Evolutionary conservation across 1,284 basidiomycete genomes (phyloP).

Genomic region (Cutaneotrichosporon cutaneum): DNA sequence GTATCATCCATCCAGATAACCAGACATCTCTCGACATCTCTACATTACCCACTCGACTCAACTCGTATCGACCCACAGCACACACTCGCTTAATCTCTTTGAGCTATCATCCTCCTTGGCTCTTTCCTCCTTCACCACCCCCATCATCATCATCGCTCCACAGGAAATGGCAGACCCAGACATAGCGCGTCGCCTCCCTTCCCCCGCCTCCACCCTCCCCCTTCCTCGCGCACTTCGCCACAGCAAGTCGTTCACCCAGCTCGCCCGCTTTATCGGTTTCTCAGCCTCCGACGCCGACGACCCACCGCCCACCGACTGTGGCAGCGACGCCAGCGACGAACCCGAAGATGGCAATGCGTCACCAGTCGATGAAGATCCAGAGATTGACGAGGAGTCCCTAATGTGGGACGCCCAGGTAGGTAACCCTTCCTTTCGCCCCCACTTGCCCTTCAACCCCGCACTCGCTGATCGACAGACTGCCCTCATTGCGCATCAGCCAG

Average conservation of each 20-base stretch:
- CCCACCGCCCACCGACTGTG: neutral
- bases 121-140: neutral
- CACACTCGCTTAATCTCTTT: too few relatives aligned
- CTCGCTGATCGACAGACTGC: slow-evolving; percentile 33
- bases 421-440: neutral
- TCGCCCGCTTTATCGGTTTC: slow-evolving; percentile 28
- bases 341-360: slow-evolving; percentile 4
- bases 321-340: neutral
- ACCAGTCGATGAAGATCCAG: slow-evolving; percentile 11
- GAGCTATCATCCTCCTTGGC: neutral
- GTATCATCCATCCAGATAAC: too few relatives aligned
- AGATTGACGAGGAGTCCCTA: slow-evolving; percentile 39
- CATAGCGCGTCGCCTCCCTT: neutral
- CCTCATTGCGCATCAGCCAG: slow-evolving; percentile 43
- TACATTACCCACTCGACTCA: neutral
- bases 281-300: neutral
- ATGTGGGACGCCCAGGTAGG: slow-evolving; percentile 49
- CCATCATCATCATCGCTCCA: neutral
- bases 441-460: neutral
- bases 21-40: too few relatives aligned
- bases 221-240: slow-evolving; percentile 17
- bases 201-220: slow-evolving; percentile 9
- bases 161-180: slow-evolving; percentile 3
- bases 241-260: slow-evolving; percentile 29
- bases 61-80: too few relatives aligned